These are phyloP conservation scores for Turnera subulata DNA, from an alignment of 345 rosid genomes.

Conservation along the genomic window DNA sequence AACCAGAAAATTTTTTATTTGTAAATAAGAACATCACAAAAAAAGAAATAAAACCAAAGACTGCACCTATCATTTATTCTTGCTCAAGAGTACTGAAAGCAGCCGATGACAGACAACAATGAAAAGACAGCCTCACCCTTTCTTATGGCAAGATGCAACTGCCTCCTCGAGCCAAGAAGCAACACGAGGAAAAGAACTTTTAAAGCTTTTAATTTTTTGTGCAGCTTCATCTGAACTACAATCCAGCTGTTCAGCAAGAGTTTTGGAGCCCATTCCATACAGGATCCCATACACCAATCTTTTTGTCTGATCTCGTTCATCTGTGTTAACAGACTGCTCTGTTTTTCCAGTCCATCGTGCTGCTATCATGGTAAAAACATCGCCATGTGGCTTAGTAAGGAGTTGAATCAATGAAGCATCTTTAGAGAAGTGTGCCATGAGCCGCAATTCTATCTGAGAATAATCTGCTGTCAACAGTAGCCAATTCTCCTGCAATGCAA, in stretches of 20 bases:
- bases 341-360: constrained; percentile 82
- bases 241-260: constrained; percentile 79
- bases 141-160: constrained; percentile 60
- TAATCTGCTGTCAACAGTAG: constrained; percentile 85
- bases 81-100: neutral
- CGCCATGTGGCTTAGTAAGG: constrained; percentile 71
- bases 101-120: neutral
- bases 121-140: constrained; percentile 44
- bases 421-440: constrained; percentile 92
- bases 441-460: constrained; percentile 92
- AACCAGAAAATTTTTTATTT: too few species aligned
- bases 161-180: constrained; percentile 77
- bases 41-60: neutral
- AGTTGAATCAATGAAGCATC: constrained; percentile 73
- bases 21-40: too few species aligned
- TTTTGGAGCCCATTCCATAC: constrained; percentile 96
- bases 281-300: constrained; percentile 93
- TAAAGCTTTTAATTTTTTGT: constrained; percentile 75
- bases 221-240: constrained; percentile 82
- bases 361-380: constrained; percentile 89
- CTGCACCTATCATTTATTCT: neutral
- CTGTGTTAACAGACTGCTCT: constrained; percentile 50
- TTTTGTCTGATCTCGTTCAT: constrained; percentile 86
- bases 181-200: constrained; percentile 79
- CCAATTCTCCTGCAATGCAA: constrained; percentile 82